Evolutionary conservation across 23 red algal genomes (phyloP).

Genomic region (Gracilaria gracilis): DNA sequence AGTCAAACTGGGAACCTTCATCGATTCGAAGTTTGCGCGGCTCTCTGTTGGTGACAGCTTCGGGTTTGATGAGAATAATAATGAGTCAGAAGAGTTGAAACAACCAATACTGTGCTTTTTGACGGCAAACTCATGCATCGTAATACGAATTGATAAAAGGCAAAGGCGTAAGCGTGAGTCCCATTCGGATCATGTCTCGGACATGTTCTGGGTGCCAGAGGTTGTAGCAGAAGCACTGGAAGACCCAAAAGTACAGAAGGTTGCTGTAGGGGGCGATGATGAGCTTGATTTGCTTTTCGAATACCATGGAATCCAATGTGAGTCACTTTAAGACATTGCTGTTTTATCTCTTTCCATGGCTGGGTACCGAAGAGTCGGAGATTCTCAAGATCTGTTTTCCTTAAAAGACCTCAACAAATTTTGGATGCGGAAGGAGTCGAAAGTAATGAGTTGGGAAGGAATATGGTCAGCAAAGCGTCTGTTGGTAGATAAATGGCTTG

Average conservation of each 20-base stretch:
- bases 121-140: slow-evolving; percentile 7
- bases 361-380: background rate
- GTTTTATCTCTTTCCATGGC: slow-evolving; percentile 8
- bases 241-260: slow-evolving; percentile 8
- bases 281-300: slow-evolving; percentile 3
- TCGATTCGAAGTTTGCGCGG: slow-evolving; percentile 20
- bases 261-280: background rate
- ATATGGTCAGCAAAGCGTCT: background rate
- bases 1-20: background rate
- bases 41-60: background rate
- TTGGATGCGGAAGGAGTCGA: slow-evolving; percentile 29
- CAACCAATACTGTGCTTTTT: slow-evolving; percentile 16
- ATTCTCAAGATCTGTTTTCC: background rate
- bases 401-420: slow-evolving; percentile 22
- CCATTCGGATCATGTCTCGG: background rate
- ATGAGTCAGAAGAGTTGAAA: background rate
- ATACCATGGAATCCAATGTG: slow-evolving; percentile 16
- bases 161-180: background rate
- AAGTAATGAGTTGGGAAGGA: background rate
- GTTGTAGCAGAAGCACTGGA: slow-evolving; percentile 3
- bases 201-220: slow-evolving; percentile 18
- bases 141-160: background rate
- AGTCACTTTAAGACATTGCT: slow-evolving; percentile 3
- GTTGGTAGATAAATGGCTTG: background rate
- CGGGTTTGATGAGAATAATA: background rate